Conservation (phyloP, 768 basidiomycete genomes). For the Tylopilus sp. region DNA sequence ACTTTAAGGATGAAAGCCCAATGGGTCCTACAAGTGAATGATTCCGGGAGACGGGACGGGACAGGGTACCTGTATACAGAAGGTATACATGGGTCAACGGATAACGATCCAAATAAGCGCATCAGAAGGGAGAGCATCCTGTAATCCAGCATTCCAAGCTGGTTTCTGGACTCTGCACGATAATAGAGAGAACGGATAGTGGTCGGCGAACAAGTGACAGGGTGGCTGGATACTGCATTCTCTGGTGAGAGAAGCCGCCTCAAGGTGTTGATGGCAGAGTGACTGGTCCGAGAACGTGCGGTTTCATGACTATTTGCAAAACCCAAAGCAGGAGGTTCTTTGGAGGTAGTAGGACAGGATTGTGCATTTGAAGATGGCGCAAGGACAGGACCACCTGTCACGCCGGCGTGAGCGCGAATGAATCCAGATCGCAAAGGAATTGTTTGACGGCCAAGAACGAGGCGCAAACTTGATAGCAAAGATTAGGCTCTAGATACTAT, state of each 20-base stretch:
- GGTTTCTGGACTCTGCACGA: slow-evolving; percentile 31
- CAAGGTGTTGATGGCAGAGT: slow-evolving; percentile 13
- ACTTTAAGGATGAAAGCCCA: slow-evolving; percentile 52
- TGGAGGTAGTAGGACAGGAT: background rate
- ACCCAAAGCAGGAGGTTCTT: background rate
- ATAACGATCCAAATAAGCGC: slow-evolving; percentile 49
- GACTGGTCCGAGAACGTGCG: background rate
- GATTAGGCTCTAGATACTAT: background rate
- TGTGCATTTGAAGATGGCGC: background rate
- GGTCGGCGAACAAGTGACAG: slow-evolving; percentile 25
- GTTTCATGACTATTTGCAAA: background rate
- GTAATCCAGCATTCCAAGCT: slow-evolving; percentile 34
- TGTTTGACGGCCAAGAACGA: background rate
- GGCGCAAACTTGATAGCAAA: background rate
- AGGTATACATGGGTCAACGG: slow-evolving; percentile 28
- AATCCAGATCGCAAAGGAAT: background rate
- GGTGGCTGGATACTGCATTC: slow-evolving; percentile 7
- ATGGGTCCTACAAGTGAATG: slow-evolving; percentile 28
- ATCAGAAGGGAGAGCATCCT: slow-evolving; percentile 42
- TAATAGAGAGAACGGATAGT: slow-evolving; percentile 40
- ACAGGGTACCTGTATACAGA: slow-evolving; percentile 30
- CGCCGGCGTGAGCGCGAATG: too few relatives aligned
- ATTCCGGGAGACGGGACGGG: slow-evolving; percentile 25
- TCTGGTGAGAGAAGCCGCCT: slow-evolving; percentile 14
- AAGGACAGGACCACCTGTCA: background rate